Percentiles rank a stretch among this genome's conserved stretches.
phyloP scores from a whole-genome alignment of 352 stramenopile genomes.

The Pythium utonaiense region DNA sequence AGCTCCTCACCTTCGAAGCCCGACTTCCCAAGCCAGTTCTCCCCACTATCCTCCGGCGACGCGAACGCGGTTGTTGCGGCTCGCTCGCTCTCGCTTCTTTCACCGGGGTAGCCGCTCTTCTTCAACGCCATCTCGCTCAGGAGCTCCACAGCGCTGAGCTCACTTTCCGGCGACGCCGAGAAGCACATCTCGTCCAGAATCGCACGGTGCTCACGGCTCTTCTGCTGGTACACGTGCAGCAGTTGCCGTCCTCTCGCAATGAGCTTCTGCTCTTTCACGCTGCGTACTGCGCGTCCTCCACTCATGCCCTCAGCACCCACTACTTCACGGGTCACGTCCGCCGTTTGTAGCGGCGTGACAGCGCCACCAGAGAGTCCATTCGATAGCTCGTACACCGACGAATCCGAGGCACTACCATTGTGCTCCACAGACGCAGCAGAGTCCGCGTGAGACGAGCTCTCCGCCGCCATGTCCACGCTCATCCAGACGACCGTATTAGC shows the following conservation, averaged over 20 bases:
- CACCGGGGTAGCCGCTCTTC: neutral
- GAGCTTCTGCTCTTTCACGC: conserved; percentile 29
- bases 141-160: conserved; percentile 12
- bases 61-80: neutral
- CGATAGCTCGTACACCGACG: conserved; percentile 12
- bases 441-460: conserved; percentile 16
- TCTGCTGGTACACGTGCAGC: conserved; percentile 42
- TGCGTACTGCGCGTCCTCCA: conserved; percentile 1
- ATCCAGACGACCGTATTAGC: conserved; percentile 1
- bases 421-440: neutral
- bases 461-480: conserved; percentile 22
- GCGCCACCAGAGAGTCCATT: conserved; percentile 13
- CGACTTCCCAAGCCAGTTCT: conserved; percentile 19
- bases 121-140: neutral
- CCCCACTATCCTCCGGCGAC: conserved; percentile 12
- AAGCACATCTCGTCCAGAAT: conserved; percentile 20
- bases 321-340: neutral
- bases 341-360: conserved; percentile 1
- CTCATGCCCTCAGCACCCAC: neutral
- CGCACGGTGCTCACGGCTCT: conserved; percentile 31
- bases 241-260: conserved; percentile 42
- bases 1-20: neutral
- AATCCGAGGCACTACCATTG: conserved; percentile 13
- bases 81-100: neutral
- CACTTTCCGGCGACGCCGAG: conserved; percentile 1